Evolutionary conservation across 148 eudicot genomes (phyloP), one percentile per base, ranked within the genome.

Genomic region (Chenopodium suecicum): DNA sequence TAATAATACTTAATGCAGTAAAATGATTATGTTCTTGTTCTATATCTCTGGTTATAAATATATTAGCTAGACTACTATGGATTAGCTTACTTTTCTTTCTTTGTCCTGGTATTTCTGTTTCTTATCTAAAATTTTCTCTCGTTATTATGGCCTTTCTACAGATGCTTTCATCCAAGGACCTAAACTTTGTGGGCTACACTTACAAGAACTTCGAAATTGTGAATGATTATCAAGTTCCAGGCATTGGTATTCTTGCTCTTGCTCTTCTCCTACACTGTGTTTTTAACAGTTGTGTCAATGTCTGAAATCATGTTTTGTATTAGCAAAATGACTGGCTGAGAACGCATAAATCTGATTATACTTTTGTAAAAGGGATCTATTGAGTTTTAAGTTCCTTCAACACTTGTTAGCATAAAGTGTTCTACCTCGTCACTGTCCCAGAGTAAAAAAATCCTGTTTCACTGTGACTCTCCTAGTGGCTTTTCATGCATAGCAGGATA

Each of bases 201-300:
- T 94, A 94, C 87, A 94, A 94, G 89, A 94, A 94, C 85, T 94
- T 93, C 52, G 98, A 94, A 89, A 93, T 94, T 64, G 97, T 94
- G 82, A 93, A 94, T 82, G 98, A 93, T 84, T 93, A 93, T 89
- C 95, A 91, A 93, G 97, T 93, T 80, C 94, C 98, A 52, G 98
- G 98, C 83, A 93, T 94, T 82, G 97, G 98, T 94, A 86, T 86
- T 29, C 83, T 80, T 83, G 83, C 85, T 70, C 77, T 83, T 70
- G 76, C 79, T 85, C 81, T 60, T 80, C 79, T 81, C 81, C 75
- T 71, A 70, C 83, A 70, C 65, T 74, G 31, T 31, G 10, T 17
- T 41, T 50, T 64, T 67, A 2, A 19, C 9, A 37, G n/a, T 48
- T 70, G 16, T 82, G 20, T 17, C 27, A 79, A 22, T 81, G 58